Evolutionary conservation across 164 flowering plant species (phyloP).

Genomic region (Vitis riparia): DNA sequence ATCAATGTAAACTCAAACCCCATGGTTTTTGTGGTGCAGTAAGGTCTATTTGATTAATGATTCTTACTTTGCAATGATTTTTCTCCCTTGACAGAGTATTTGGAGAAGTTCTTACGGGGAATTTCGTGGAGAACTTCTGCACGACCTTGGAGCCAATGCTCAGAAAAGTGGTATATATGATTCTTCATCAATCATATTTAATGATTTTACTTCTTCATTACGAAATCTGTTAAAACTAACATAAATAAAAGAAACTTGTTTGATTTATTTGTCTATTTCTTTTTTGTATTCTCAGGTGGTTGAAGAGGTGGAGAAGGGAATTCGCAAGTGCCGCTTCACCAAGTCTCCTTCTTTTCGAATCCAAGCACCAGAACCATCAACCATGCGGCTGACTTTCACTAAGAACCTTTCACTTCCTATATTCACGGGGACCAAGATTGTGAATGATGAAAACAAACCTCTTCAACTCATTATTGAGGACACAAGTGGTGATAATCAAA

Average conservation of each 20-base stretch:
- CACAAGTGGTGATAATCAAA: neutral
- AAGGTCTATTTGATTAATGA: no score
- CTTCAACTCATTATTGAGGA: conserved; percentile 26
- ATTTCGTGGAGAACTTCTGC: conserved; percentile 29
- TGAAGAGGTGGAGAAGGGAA: conserved; percentile 36
- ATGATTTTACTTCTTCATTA: no score
- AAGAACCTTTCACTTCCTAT: conserved; percentile 35
- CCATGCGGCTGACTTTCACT: conserved; percentile 27
- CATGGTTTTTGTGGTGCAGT: no score
- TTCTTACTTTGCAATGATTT: neutral
- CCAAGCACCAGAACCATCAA: conserved; percentile 26
- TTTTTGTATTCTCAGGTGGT: conserved; percentile 25
- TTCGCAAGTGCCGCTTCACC: no score
- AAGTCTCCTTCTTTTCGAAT: conserved; percentile 30
- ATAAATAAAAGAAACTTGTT: neutral
- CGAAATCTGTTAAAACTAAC: no score
- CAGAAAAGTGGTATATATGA: conserved; percentile 43
- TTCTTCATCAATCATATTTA: no score
- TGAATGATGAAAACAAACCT: conserved; percentile 23
- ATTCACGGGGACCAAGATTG: conserved; percentile 41
- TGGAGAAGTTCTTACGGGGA: conserved; percentile 33
- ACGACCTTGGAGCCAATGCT: conserved; percentile 47
- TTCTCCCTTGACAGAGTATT: conserved; percentile 30
- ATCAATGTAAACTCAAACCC: no score
- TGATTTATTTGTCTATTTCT: neutral